Conservation (phyloP, 2,329 filamentous ascomycete genomes). For the Neopestalotiopsis clavispora region DNA sequence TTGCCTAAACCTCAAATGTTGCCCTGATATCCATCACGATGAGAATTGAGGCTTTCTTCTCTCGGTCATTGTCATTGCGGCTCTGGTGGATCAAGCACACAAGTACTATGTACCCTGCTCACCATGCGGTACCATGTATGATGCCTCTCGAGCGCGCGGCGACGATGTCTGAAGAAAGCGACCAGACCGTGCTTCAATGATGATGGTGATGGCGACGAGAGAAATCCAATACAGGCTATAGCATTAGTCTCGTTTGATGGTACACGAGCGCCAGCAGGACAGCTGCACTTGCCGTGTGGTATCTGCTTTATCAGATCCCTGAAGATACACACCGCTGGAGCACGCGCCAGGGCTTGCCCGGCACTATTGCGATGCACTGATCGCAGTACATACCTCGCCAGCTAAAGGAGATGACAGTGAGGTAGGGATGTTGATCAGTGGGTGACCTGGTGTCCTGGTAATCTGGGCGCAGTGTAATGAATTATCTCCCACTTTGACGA, state of each 20-base stretch:
- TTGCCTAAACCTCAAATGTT: too few relatives aligned
- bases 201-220: neutral
- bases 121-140: neutral
- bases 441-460: neutral
- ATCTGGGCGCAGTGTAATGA: neutral
- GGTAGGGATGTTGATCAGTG: neutral
- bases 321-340: neutral
- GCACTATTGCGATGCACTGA: neutral
- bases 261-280: neutral
- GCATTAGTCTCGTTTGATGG: neutral
- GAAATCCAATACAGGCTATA: neutral
- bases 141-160: neutral
- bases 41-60: neutral
- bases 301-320: conserved; percentile 1
- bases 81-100: neutral
- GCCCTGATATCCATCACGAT: too few relatives aligned
- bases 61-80: neutral
- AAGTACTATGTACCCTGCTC: neutral
- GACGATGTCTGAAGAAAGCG: neutral
- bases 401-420: neutral
- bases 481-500: neutral
- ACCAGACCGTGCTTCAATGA: neutral
- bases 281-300: neutral
- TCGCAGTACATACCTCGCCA: neutral
- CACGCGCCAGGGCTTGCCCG: neutral